Conservation (phyloP, 768 basidiomycete species). For the Tricholoma matsutake region DNA sequence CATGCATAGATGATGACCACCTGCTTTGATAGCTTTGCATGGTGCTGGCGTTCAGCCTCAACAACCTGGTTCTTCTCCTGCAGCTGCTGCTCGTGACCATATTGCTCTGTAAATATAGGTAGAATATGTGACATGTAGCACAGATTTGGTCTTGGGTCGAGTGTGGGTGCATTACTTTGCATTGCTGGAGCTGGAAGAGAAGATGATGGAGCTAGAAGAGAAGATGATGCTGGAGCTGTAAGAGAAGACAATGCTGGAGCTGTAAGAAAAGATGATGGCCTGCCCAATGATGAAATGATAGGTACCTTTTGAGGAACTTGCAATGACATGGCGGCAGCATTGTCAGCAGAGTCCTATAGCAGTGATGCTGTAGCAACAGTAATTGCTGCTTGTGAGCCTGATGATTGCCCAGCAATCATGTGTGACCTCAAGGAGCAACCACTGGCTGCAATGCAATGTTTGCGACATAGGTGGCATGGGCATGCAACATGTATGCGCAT, state of each 20-base stretch:
- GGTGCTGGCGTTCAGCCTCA: not conserved
- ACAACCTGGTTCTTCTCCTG: no score
- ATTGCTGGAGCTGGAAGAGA: not conserved
- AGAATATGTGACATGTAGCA: no score
- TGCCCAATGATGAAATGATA: not conserved
- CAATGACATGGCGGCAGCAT: not conserved
- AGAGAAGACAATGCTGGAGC: no score
- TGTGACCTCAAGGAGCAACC: not conserved
- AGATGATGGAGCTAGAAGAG: no score
- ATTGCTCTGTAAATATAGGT: no score
- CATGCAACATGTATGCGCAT: not conserved
- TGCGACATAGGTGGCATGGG: not conserved
- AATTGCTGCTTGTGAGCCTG: not conserved
- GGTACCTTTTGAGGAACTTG: not conserved
- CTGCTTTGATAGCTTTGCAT: not conserved
- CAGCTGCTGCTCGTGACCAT: no score
- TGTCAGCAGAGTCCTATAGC: not conserved
- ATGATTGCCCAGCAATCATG: not conserved
- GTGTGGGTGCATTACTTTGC: not conserved
- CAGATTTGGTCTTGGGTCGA: not conserved
- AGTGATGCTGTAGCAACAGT: not conserved
- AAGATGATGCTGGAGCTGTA: no score
- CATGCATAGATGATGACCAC: not conserved
- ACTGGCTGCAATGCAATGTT: not conserved
- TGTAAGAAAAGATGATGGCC: not conserved